A percentile compares a stretch with the other conserved stretches of the same genome.
These are phyloP conservation scores for Calonectria fujianensis DNA, from an alignment of 2,329 filamentous ascomycete species.

Conservation along the genomic window DNA sequence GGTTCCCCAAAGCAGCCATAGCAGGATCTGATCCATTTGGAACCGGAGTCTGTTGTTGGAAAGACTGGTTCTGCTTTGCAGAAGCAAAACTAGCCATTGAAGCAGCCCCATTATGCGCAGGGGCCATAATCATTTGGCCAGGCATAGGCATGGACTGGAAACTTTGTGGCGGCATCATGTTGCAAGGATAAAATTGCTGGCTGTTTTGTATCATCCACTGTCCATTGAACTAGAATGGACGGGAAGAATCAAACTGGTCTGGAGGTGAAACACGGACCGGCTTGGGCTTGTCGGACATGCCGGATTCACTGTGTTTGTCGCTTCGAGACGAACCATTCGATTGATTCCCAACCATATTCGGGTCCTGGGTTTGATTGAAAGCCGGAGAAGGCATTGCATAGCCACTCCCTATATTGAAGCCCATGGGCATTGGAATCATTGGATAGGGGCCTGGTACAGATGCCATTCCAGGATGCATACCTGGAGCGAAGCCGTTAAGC, in stretches of 20 bases:
- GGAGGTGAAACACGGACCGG: constrained; percentile 62
- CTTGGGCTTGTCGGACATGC: constrained; percentile 57
- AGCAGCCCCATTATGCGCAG: constrained; percentile 25
- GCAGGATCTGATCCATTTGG: neutral
- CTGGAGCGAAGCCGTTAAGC: constrained; percentile 57
- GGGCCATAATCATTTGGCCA: constrained; percentile 46
- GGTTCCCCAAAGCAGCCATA: constrained; percentile 47
- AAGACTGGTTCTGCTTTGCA: constrained; percentile 38
- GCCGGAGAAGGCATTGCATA: constrained; percentile 54
- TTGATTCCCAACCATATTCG: constrained; percentile 48
- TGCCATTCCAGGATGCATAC: constrained; percentile 57
- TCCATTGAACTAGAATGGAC: constrained; percentile 67
- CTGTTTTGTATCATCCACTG: constrained; percentile 64
- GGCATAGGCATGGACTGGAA: constrained; percentile 55
- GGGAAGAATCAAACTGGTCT: constrained; percentile 67
- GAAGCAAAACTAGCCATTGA: constrained; percentile 29
- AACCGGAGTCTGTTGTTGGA: constrained; percentile 28
- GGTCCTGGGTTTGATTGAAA: constrained; percentile 49
- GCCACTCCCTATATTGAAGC: constrained; percentile 58
- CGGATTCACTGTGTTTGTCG: constrained; percentile 57
- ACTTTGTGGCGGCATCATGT: constrained; percentile 55
- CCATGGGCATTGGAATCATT: constrained; percentile 65
- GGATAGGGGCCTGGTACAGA: constrained; percentile 58
- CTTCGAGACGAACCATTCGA: constrained; percentile 48
- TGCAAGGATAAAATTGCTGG: constrained; percentile 52